Conservation (phyloP, 768 basidiomycete species). For the Pleurotus djamor region DNA sequence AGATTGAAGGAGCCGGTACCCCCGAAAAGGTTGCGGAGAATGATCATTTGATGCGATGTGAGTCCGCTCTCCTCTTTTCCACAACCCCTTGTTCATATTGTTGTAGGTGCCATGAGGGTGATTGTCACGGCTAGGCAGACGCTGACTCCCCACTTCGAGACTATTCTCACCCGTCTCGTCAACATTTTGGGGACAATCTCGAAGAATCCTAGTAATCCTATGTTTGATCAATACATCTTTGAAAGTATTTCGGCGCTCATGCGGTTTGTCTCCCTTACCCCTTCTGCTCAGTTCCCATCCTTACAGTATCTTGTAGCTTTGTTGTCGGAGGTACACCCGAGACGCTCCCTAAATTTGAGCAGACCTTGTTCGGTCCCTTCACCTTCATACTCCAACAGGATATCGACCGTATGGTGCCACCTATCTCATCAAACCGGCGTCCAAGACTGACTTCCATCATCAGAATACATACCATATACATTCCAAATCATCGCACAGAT, state of each 20-base stretch:
- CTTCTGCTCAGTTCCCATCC: too few relatives aligned
- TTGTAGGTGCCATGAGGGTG: slow-evolving; percentile 88
- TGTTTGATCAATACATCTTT: slow-evolving; percentile 97
- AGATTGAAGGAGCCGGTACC: slow-evolving; percentile 75
- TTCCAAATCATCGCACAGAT: slow-evolving; percentile 98
- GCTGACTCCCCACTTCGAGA: slow-evolving; percentile 65
- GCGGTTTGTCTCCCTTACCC: slow-evolving; percentile 44
- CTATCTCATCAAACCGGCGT: neutral
- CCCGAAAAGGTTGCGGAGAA: slow-evolving; percentile 97
- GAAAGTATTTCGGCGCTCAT: slow-evolving; percentile 95
- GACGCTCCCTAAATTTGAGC: slow-evolving; percentile 75
- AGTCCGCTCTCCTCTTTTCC: slow-evolving; percentile 17
- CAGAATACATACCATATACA: slow-evolving; percentile 96
- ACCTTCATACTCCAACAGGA: slow-evolving; percentile 89
- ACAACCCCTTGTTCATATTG: slow-evolving; percentile 8
- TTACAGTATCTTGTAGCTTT: too few relatives aligned
- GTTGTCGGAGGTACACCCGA: slow-evolving; percentile 68
- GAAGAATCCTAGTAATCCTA: slow-evolving; percentile 96
- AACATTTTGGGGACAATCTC: slow-evolving; percentile 83
- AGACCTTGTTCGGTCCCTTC: slow-evolving; percentile 81
- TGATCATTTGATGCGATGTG: slow-evolving; percentile 97
- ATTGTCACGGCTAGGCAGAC: slow-evolving; percentile 85
- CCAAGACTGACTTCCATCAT: neutral
- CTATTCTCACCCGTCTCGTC: slow-evolving; percentile 71
- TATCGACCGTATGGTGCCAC: slow-evolving; percentile 70